Conservation (phyloP, 164 flowering plant genomes). For the Magnolia kwangsiensis region DNA sequence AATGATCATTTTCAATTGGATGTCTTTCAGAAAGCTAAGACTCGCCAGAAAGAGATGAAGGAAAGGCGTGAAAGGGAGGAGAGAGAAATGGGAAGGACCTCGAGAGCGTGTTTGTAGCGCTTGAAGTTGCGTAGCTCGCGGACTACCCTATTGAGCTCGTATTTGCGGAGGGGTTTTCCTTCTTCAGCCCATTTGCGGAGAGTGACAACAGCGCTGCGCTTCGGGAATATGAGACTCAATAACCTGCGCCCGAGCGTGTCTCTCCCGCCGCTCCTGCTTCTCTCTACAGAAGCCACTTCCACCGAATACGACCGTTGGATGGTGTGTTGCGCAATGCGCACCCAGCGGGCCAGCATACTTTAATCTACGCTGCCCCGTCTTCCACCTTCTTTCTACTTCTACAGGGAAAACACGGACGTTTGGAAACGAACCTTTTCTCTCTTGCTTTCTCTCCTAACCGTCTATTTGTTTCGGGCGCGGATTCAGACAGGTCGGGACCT, state of each 20-base stretch:
- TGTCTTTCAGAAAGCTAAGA: too few species aligned
- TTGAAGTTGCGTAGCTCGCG: conserved; percentile 69
- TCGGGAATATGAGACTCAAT: conserved; percentile 46
- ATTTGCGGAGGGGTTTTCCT: conserved; percentile 63
- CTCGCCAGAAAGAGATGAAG: not conserved
- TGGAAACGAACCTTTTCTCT: too few species aligned
- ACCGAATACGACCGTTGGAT: conserved; percentile 38
- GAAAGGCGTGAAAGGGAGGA: not conserved
- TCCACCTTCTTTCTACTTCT: not conserved
- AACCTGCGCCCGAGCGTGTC: conserved; percentile 73
- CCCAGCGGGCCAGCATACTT: conserved; percentile 39
- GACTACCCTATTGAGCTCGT: conserved; percentile 73
- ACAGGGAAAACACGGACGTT: conserved; percentile 20
- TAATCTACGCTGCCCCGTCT: not conserved
- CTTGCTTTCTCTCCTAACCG: too few species aligned
- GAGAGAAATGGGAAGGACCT: conserved; percentile 34
- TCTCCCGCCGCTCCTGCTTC: conserved; percentile 25
- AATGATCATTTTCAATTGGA: not conserved
- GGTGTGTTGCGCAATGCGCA: conserved; percentile 22
- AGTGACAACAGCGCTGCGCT: conserved; percentile 62
- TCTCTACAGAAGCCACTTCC: conserved; percentile 16
- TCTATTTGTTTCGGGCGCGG: too few species aligned
- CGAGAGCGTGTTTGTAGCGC: conserved; percentile 80
- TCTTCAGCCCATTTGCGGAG: conserved; percentile 74
- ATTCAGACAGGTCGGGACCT: too few species aligned